These are phyloP conservation scores for Pleurotus sapidus DNA, from an alignment of 768 basidiomycete species.

Conservation along the genomic window DNA sequence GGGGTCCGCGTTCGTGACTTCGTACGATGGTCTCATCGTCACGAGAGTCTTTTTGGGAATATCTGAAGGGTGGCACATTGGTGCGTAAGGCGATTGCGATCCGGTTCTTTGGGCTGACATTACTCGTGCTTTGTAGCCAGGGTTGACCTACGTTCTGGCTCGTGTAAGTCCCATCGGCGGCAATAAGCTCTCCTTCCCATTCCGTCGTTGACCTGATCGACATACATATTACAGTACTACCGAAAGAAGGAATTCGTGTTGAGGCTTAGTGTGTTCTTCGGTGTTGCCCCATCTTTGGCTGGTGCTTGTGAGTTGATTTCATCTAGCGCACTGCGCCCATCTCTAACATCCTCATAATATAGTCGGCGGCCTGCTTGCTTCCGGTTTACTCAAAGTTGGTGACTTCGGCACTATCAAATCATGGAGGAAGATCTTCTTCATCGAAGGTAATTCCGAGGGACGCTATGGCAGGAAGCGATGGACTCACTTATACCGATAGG, in stretches of 20 bases:
- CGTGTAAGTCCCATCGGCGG: slow-evolving; percentile 23
- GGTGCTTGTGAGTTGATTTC: slow-evolving; percentile 28
- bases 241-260: slow-evolving; percentile 31
- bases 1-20: slow-evolving; percentile 35
- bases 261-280: slow-evolving; percentile 33
- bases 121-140: slow-evolving; percentile 23
- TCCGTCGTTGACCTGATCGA: background rate
- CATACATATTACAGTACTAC: slow-evolving; percentile 24
- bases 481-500: slow-evolving; percentile 11
- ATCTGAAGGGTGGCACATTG: slow-evolving; percentile 41
- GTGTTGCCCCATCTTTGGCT: slow-evolving; percentile 28
- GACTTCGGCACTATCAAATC: slow-evolving; percentile 28
- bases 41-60: slow-evolving; percentile 39
- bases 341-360: background rate
- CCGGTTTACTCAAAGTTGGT: slow-evolving; percentile 29
- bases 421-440: slow-evolving; percentile 35
- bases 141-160: slow-evolving; percentile 35
- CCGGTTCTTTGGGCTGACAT: background rate
- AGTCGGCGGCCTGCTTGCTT: slow-evolving; percentile 33
- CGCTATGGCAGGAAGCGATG: background rate
- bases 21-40: slow-evolving; percentile 28
- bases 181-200: background rate
- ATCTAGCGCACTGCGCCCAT: background rate
- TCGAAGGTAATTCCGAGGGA: slow-evolving; percentile 20
- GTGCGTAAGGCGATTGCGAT: slow-evolving; percentile 18